Evolutionary conservation across 1,139 yeast species (phyloP), one percentile per base, ranked within the genome.

Genomic region (Magnusiomyces tetraspermus): DNA sequence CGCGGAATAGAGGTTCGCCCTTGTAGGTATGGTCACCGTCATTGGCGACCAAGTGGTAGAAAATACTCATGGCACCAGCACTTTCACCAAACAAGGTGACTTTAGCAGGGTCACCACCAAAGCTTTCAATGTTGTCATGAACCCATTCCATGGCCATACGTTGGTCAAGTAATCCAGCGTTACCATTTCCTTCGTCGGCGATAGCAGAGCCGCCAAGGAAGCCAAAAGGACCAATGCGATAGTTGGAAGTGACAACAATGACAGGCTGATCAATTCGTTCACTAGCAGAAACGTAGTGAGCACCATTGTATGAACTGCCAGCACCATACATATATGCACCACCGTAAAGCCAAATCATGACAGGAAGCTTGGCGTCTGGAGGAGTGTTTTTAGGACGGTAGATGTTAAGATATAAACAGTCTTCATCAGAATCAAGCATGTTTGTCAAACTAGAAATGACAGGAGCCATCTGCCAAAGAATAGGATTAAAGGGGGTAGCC

Each of bases 71-170:
- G 1, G 66, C 66, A 21, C 70, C 70, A 0, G 70, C 69, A 49
- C 60, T 54, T 57, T 67, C 67, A 31, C 70, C 70, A 60, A 62
- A 57, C 19, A 65, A 57, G 1, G 66, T 62, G 17, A 66, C 57
- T 48, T 57, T 60, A 3, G 56, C 55, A 8, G 66, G 61, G 52
- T 67, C 63, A 23, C 71, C 71, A 15, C 71, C 70, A 55, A 67
- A 67, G 5, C 48, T 51, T 1, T 19, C 53, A 47, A 67, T 64
- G 51, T 65, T 59, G 50, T 63, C 60, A 26, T 59, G 55, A 5
- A 65, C 60, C 71, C 71, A 67, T 31, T 63, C 57, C n/a, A 67
- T 50, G 1, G 68, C 71, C 37, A 48, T 37, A 11, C 57, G 51
- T 56, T 67, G 70, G 51, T 67, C 71, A 41, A 60, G 56, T 1